Evolutionary conservation across 2,329 filamentous ascomycete genomes (phyloP), one percentile per base, ranked within the genome.

Genomic region (Simplicillium sp.): DNA sequence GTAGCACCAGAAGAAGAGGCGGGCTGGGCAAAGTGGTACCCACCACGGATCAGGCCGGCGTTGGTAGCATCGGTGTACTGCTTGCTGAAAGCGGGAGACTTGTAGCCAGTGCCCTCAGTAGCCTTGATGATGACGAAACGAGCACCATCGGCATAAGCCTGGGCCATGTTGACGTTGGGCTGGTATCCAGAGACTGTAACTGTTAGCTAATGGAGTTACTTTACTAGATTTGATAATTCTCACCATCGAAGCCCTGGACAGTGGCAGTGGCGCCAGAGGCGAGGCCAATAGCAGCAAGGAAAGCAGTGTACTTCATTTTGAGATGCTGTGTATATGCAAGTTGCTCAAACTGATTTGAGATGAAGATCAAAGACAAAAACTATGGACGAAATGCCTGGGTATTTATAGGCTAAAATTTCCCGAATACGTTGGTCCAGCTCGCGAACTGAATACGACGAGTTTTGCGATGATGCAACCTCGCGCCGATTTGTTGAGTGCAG

Each of bases 11-110:
- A 59, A 47, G 62, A 64, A 13, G 52, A 50, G 37, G 54, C 61
- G 0, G 70, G 72, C 29, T 64, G 64, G 5, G 73, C 73, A 47
- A 74, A 75, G 61, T 77, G 73, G 50, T 77, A 76, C 29, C 64
- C 71, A 37, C 73, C 73, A 16, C 71, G 70, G 53, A 77, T 69
- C 44, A 78, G 57, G 17, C 66, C 66, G 3, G 70, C 71, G 8
- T 59, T 59, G 35, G 70, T 74, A 29, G 72, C 71, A 18, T 63
- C 63, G 3, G 45, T 57, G 54, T 74, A 75, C 50, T 77, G 70
- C 25, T 48, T 53, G 44, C 58, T 65, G 58, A 77, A 77, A 17
- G 37, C 46, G n/a, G 60, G 51, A 47, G 68, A 65, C 29, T 49
- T 62, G 51, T 65, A 72, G 17, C 50, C 59, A 12, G 67, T 70